A percentile compares a stretch with the other conserved stretches of the same genome.
Conservation (phyloP, 306 rosid genomes). For the Medicago arabica region DNA sequence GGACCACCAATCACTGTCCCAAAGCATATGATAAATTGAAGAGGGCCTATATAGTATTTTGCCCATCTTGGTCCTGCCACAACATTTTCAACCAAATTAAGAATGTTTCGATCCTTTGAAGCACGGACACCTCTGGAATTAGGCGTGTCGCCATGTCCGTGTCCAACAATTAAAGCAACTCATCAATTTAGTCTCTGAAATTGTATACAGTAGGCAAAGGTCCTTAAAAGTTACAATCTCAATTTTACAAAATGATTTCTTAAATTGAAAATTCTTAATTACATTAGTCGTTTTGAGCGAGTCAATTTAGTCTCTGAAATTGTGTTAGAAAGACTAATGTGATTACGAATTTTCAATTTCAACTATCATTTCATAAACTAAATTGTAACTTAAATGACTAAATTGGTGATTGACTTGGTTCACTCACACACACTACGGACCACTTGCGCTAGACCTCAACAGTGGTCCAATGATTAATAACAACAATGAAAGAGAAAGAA, state of each 20-base stretch:
- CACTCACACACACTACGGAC: not conserved
- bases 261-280: not conserved
- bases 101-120: not conserved
- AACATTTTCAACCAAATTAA: conserved; percentile 19
- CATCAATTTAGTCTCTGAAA: not conserved
- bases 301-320: not conserved
- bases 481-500: not conserved
- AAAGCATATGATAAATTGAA: conserved; percentile 69
- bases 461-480: not conserved
- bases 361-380: not conserved
- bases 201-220: not conserved
- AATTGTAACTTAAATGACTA: not conserved
- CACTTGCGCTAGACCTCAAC: not conserved
- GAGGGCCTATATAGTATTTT: conserved; percentile 68
- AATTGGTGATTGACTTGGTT: not conserved
- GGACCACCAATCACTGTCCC: conserved; percentile 72
- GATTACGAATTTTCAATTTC: not conserved
- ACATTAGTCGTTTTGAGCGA: not conserved
- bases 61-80: conserved; percentile 82
- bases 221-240: not conserved
- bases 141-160: not conserved
- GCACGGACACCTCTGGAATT: not conserved
- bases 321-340: not conserved
- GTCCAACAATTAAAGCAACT: not conserved
- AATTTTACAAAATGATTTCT: not conserved